Conservation (phyloP, 345 rosid species). For the Eucalyptus erythrocorys region DNA sequence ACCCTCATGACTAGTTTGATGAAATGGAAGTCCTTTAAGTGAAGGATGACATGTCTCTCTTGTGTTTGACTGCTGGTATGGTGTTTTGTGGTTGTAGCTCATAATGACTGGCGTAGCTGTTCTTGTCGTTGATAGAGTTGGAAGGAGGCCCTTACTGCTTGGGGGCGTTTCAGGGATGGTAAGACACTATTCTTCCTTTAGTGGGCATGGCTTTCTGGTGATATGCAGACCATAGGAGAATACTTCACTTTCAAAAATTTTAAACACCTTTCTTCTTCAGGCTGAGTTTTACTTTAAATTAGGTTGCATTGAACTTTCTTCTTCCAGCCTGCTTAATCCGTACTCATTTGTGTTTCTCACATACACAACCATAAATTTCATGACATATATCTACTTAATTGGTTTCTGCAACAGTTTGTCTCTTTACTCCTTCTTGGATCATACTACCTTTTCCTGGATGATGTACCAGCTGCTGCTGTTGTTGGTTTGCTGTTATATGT, state of each 20-base stretch:
- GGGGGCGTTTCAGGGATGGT: conserved; percentile 93
- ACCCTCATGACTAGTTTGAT: background rate
- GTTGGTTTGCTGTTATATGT: conserved; percentile 76
- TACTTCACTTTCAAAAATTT: background rate
- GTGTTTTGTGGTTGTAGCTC: conserved; percentile 33
- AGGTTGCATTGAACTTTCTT: background rate
- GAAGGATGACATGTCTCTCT: background rate
- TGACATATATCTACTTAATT: background rate
- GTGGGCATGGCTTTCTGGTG: background rate
- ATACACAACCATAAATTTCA: background rate
- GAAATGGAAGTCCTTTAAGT: background rate
- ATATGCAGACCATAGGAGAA: background rate
- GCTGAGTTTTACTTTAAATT: background rate
- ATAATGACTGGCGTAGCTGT: conserved; percentile 91
- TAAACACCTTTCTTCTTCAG: background rate
- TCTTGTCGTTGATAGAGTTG: conserved; percentile 77
- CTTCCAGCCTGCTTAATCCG: background rate
- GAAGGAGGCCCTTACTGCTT: conserved; percentile 87
- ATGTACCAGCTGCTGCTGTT: conserved; percentile 59
- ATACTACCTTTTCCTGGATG: conserved; percentile 67
- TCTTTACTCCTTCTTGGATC: conserved; percentile 88
- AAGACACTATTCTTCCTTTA: conserved; percentile 6
- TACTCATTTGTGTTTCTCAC: background rate
- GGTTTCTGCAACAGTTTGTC: conserved; percentile 38
- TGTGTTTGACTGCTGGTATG: background rate